Base-by-base conservation (phyloP, 1,139 yeast genomes). In the Eremothecium gossypii region DNA sequence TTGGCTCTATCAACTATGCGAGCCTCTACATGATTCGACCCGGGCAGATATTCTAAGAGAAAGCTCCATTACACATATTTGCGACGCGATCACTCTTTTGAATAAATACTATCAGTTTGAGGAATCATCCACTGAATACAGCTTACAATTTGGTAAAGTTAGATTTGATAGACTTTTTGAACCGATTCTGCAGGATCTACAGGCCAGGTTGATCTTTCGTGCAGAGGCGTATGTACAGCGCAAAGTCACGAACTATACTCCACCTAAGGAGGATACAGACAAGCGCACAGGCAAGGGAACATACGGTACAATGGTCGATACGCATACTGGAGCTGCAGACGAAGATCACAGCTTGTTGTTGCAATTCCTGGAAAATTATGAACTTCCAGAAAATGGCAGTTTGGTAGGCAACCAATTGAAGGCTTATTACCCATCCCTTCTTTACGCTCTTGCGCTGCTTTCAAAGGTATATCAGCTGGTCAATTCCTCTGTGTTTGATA, bases 401-500 rank as follows among this genome's bases (percentile, higher is more conserved):
- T 49, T 43, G 12, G 34, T 42, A 7, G 27, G 41, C 10, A 33
- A 39, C n/a, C 33, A 39, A 14, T 46, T 14, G 39, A 31, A 27
- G 36, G 73, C 48, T 68, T 71, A 82, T 56, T 87, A 83, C 57
- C 77, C 85, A 8, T 95, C 96, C 1, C 69, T 89, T 42, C 74
- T 77, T 2, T 77, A 76, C 44, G 81, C 95, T 0, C 66, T 87
- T 34, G 73, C 83, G 0, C 65, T 89, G 11, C 66, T 89, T 30
- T 80, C 89, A 20, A 83, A 78, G 55, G 81, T 89, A 17, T 84
- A 86, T 57, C 94, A 85, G 55, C 68, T 87, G 51, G 74, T 89
- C 23, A 79, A 81, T 49, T 76, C 83, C 1, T 68, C 75, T 8
- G 84, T 87, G 1, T 89, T 89, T 64, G 95, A 87, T 56, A 95